Conservation (phyloP, 2,329 filamentous ascomycete genomes). For the Allantophomopsis lycopodina region DNA sequence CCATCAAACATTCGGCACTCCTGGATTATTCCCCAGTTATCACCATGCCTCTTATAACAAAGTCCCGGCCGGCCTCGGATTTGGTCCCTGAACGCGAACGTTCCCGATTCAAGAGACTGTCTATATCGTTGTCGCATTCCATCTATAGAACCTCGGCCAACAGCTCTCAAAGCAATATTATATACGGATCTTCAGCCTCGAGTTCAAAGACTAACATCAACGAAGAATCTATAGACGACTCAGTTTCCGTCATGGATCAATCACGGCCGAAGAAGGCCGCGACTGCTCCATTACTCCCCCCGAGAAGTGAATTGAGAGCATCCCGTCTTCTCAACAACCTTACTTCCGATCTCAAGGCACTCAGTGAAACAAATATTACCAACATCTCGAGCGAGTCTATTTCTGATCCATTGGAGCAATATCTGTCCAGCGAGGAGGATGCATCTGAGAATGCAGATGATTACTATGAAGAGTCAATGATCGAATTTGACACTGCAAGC, state of each 20-base stretch:
- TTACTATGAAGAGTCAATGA: slow-evolving; percentile 38
- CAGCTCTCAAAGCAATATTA: too few species aligned
- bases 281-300: slow-evolving; percentile 11
- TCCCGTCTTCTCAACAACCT: slow-evolving; percentile 12
- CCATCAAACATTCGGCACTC: too few species aligned
- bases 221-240: too few species aligned
- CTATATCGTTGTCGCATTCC: too few species aligned
- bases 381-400: neutral
- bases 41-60: slow-evolving; percentile 13
- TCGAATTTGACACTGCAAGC: slow-evolving; percentile 22
- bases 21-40: too few species aligned
- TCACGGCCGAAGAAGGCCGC: slow-evolving; percentile 9
- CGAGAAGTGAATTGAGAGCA: slow-evolving; percentile 11
- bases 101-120: too few species aligned
- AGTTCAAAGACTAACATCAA: too few species aligned
- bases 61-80: slow-evolving; percentile 9
- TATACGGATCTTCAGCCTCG: too few species aligned
- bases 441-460: slow-evolving; percentile 48
- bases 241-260: slow-evolving; percentile 8
- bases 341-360: slow-evolving; percentile 12
- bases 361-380: slow-evolving; percentile 7
- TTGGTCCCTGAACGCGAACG: neutral
- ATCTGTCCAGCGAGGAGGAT: slow-evolving; percentile 54
- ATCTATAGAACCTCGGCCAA: too few species aligned
- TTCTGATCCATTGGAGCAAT: slow-evolving; percentile 37